Evolutionary conservation across 768 basidiomycete genomes (phyloP).

Genomic region (Mycena leptocephala): DNA sequence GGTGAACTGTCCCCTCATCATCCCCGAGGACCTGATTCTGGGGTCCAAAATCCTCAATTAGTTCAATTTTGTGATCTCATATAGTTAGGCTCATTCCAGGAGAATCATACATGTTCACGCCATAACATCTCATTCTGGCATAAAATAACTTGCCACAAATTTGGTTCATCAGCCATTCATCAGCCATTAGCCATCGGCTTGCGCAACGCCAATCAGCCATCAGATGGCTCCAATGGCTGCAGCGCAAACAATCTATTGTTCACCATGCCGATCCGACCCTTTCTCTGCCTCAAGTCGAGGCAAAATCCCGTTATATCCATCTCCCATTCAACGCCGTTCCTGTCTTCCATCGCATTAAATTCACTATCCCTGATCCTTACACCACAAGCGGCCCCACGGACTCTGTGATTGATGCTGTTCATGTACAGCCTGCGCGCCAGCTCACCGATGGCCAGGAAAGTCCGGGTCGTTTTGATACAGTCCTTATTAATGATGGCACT

Average conservation of each 20-base stretch:
- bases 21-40: too few species aligned
- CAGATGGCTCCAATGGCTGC: too few species aligned
- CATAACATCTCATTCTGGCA: too few species aligned
- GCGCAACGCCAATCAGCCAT: too few species aligned
- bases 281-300: not conserved
- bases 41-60: not conserved
- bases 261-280: not conserved
- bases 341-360: not conserved
- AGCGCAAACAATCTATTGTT: not conserved
- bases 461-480: not conserved
- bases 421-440: not conserved
- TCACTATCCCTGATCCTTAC: not conserved
- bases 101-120: too few species aligned
- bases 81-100: too few species aligned
- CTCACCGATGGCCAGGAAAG: not conserved
- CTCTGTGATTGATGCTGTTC: not conserved
- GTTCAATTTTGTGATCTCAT: not conserved
- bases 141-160: too few species aligned
- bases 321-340: not conserved
- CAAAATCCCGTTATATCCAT: not conserved
- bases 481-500: not conserved
- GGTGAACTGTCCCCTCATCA: too few species aligned
- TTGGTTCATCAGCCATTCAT: too few species aligned
- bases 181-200: too few species aligned
- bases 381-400: not conserved